phyloP scores from a whole-genome alignment of 1,139 yeast species.

The Sugiyamaella paludigena region DNA sequence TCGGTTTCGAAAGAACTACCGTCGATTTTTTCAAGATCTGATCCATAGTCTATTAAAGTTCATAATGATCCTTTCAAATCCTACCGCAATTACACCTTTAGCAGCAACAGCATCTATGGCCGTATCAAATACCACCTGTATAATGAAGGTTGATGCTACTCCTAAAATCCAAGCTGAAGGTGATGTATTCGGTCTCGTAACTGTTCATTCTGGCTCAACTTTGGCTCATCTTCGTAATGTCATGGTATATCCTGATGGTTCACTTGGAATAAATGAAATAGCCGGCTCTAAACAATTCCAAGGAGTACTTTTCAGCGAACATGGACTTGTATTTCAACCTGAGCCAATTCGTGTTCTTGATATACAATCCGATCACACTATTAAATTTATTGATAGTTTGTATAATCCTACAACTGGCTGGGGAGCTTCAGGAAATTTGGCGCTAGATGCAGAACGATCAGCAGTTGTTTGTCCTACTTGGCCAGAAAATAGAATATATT shows the following conservation, averaged over 20 bases:
- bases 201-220: slow-evolving; percentile 20
- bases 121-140: background rate
- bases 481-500: slow-evolving; percentile 17
- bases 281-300: slow-evolving; percentile 25
- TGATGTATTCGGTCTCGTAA: slow-evolving; percentile 30
- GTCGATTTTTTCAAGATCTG: no score
- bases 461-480: slow-evolving; percentile 21
- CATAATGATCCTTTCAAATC: background rate
- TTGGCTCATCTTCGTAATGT: slow-evolving; percentile 25
- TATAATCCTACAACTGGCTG: slow-evolving; percentile 26
- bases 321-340: slow-evolving; percentile 30
- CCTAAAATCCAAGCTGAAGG: slow-evolving; percentile 21
- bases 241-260: slow-evolving; percentile 28
- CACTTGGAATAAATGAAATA: slow-evolving; percentile 19
- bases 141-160: slow-evolving; percentile 6
- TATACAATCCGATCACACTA: slow-evolving; percentile 22
- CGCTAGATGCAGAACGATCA: slow-evolving; percentile 11
- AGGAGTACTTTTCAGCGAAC: slow-evolving; percentile 29
- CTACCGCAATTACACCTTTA: background rate
- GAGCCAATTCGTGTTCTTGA: slow-evolving; percentile 29
- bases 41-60: no score
- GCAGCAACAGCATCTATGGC: slow-evolving; percentile 1
- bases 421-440: slow-evolving; percentile 16
- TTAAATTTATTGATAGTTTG: slow-evolving; percentile 17
- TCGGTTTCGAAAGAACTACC: no score